Base-by-base conservation (phyloP, 306 rosid genomes). In the Betula pendula region DNA sequence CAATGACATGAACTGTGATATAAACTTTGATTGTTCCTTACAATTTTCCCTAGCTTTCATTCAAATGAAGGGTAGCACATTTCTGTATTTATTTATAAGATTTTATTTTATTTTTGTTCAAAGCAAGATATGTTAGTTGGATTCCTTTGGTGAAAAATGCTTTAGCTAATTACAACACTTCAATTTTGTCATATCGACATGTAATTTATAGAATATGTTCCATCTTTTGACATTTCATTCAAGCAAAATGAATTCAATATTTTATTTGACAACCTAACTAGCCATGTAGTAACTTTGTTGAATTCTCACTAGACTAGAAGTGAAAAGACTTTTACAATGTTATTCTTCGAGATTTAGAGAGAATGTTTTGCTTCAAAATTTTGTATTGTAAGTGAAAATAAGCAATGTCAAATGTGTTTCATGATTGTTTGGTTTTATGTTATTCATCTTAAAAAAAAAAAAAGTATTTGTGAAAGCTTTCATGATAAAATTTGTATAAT, bases 321-420 rank as follows among this genome's bases (percentile, higher is more conserved):
- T 58, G 99, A 97, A 58, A 95, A 95, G 88, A 84, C 96, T 73
- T 89, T 88, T 86, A 89, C 99, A 77, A 84, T 90, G 97, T 70
- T 95, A 58, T 88, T 95, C 70, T 81, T 89, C 4, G 97, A 90
- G 86, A 96, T 92, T 59, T 89, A 89, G 58, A 95, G 81, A 53
- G 98, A 92, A 88, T 47, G 94, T 63, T 71, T 45, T 62, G 19
- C 47, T 81, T 73, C 68, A 59, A 15, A 22, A 31, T 47, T 38
- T 22, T 40, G 6, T 47, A 40, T 25, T 75, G 70, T 60, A 70
- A 44, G 56, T 38, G 71, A 45, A 27, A 17, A 20, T 8, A 31
- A 17, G 27, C n/a, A 53, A 35, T 56, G 43, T 12, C 16, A 60
- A 51, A 47, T 70, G 20, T 52, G 48, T 48, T 55, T 49, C 17